These are phyloP conservation scores for Nymphaea colorata DNA, from an alignment of 164 flowering plant genomes.

Conservation along the genomic window DNA sequence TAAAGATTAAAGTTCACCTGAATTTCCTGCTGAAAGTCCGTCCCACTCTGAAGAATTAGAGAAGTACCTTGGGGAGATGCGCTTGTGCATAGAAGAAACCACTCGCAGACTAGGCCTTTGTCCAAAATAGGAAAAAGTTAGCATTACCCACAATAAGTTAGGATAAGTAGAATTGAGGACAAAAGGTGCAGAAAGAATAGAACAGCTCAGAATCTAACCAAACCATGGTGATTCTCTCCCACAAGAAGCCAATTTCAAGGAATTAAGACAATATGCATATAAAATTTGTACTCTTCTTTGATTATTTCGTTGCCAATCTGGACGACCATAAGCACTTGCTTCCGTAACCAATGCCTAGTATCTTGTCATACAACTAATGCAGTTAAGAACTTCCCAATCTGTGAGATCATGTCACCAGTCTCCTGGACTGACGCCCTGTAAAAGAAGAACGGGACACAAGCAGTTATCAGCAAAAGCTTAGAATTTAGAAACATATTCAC, in stretches of 20 bases:
- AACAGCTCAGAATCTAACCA: background rate
- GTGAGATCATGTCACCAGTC: background rate
- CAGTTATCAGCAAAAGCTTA: too few relatives aligned
- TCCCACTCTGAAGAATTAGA: conserved; percentile 12
- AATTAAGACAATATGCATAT: background rate
- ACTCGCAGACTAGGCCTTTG: conserved; percentile 35
- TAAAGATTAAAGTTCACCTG: conserved; percentile 25
- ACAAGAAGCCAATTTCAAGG: background rate
- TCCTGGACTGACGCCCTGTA: background rate
- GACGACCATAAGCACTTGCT: too few relatives aligned
- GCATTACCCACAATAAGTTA: background rate
- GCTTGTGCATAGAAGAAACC: conserved; percentile 32
- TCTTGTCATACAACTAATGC: background rate
- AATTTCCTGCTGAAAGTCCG: conserved; percentile 14
- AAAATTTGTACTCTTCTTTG: too few relatives aligned
- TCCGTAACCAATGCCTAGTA: background rate
- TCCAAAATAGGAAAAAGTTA: conserved; percentile 4
- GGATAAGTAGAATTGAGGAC: background rate
- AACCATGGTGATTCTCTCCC: background rate
- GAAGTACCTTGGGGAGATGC: conserved; percentile 35
- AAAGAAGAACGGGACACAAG: too few relatives aligned
- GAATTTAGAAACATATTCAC: too few relatives aligned
- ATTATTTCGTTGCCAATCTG: too few relatives aligned
- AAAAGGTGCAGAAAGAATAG: conserved; percentile 1
- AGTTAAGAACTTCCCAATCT: background rate